These are phyloP conservation scores for Botrytis cinerea DNA, from an alignment of 2,329 filamentous ascomycete species.

Conservation along the genomic window DNA sequence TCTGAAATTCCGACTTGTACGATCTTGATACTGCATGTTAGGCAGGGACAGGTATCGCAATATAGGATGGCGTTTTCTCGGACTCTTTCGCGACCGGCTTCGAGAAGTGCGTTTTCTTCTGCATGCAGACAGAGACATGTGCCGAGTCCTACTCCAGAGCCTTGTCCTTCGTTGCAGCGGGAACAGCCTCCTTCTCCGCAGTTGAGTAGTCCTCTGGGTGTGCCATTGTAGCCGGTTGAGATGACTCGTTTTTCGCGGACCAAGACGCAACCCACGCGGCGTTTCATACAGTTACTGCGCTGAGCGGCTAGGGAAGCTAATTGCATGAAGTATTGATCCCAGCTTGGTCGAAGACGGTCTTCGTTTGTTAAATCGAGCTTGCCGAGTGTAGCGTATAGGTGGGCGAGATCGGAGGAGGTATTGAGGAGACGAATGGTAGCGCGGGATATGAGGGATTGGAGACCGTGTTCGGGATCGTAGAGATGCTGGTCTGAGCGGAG, in stretches of 20 bases:
- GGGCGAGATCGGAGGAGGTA: constrained; percentile 68
- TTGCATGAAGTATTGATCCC: constrained; percentile 99
- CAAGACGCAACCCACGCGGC: constrained; percentile 90
- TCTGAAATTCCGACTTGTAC: constrained; percentile 93
- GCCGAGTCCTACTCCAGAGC: constrained; percentile 70
- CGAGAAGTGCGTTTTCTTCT: constrained; percentile 93
- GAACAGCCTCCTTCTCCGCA: constrained; percentile 90
- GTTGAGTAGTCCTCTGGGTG: constrained; percentile 84
- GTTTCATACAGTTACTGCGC: constrained; percentile 97
- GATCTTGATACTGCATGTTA: constrained; percentile 99
- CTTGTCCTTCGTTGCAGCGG: constrained; percentile 77
- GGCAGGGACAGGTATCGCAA: constrained; percentile 93
- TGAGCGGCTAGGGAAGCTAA: constrained; percentile 89
- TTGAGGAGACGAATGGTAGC: constrained; percentile 88
- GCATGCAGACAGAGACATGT: constrained; percentile 97
- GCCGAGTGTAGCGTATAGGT: constrained; percentile 71
- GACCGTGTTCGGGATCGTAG: constrained; percentile 65
- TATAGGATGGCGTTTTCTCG: constrained; percentile 81
- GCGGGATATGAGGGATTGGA: constrained; percentile 75
- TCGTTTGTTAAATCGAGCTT: constrained; percentile 76
- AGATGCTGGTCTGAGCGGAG: constrained; percentile 69
- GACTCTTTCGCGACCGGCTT: constrained; percentile 90
- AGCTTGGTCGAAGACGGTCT: constrained; percentile 79
- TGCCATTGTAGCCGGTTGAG: constrained; percentile 96
- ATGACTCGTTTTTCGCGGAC: constrained; percentile 85